Conservation (phyloP, 305 asterid species). For the Solanum aculeatissimum region DNA sequence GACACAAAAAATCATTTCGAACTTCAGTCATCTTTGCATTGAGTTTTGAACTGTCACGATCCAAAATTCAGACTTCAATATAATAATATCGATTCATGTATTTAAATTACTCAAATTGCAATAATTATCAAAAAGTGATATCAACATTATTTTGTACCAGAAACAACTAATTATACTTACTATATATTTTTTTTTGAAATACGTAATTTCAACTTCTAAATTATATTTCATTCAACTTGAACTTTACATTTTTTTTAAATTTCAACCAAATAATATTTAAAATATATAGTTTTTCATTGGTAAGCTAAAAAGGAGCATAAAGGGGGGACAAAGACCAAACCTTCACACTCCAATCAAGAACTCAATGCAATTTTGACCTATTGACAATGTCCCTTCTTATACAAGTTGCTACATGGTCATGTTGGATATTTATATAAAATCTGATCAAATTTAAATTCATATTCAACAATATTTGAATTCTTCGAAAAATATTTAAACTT, state of each 20-base stretch:
- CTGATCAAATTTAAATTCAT: not conserved
- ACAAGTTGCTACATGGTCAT: not conserved
- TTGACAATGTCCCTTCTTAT: not conserved
- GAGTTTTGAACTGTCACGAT: no score
- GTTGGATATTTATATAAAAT: not conserved
- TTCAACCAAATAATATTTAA: not conserved
- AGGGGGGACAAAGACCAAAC: not conserved
- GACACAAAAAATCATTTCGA: not conserved
- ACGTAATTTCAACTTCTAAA: not conserved
- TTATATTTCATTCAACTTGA: not conserved
- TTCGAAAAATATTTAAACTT: fast-evolving
- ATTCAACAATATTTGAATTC: not conserved
- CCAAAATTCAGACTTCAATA: not conserved
- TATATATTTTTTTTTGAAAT: not conserved
- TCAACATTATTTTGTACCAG: not conserved
- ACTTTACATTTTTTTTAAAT: not conserved
- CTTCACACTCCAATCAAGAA: not conserved
- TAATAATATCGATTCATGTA: not conserved
- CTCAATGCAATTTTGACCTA: not conserved
- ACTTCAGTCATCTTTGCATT: not conserved
- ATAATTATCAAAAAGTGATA: not conserved
- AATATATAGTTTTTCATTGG: not conserved
- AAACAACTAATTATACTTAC: not conserved
- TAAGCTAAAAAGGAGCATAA: not conserved
- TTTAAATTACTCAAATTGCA: not conserved